Percentiles rank a stretch among this genome's conserved stretches.
Conservation (phyloP, 2,329 filamentous ascomycete genomes). For the Fusarium torulosum region DNA sequence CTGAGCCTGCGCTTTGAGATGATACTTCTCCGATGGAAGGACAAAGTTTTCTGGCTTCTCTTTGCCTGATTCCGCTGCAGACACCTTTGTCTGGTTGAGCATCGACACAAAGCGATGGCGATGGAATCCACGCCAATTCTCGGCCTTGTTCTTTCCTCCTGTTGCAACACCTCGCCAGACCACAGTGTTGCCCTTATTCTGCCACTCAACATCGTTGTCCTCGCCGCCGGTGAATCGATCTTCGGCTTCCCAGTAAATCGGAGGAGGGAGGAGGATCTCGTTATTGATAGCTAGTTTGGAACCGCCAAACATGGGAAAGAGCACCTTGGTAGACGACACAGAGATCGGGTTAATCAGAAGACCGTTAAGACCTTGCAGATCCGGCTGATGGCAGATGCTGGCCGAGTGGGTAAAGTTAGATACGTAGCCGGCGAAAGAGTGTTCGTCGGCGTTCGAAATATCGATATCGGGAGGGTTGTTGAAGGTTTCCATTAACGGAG, state of each 20-base stretch:
- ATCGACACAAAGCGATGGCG: slow-evolving; percentile 81
- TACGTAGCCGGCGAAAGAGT: slow-evolving; percentile 69
- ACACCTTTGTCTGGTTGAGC: slow-evolving; percentile 74
- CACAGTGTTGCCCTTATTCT: slow-evolving; percentile 64
- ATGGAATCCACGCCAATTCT: slow-evolving; percentile 80
- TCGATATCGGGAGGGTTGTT: slow-evolving; percentile 60
- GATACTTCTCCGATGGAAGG: slow-evolving; percentile 62
- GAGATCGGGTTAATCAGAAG: slow-evolving; percentile 73
- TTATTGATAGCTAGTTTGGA: slow-evolving; percentile 78
- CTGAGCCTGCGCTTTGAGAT: slow-evolving; percentile 60
- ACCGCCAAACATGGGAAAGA: slow-evolving; percentile 76
- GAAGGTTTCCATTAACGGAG: slow-evolving; percentile 59
- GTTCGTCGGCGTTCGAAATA: slow-evolving; percentile 59
- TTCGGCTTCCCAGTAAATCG: slow-evolving; percentile 76
- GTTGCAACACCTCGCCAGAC: slow-evolving; percentile 78
- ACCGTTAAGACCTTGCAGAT: slow-evolving; percentile 72
- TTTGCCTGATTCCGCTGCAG: slow-evolving; percentile 59
- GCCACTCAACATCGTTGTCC: slow-evolving; percentile 68
- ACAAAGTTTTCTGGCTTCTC: slow-evolving; percentile 65
- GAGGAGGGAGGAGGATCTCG: slow-evolving; percentile 76
- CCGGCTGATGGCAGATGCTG: slow-evolving; percentile 75
- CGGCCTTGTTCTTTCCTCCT: slow-evolving; percentile 68
- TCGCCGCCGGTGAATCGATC: slow-evolving; percentile 70
- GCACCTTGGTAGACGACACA: slow-evolving; percentile 66
- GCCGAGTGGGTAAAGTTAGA: slow-evolving; percentile 71